phyloP scores from a whole-genome alignment of 2,329 filamentous ascomycete genomes.

The Xylariales sp. region DNA sequence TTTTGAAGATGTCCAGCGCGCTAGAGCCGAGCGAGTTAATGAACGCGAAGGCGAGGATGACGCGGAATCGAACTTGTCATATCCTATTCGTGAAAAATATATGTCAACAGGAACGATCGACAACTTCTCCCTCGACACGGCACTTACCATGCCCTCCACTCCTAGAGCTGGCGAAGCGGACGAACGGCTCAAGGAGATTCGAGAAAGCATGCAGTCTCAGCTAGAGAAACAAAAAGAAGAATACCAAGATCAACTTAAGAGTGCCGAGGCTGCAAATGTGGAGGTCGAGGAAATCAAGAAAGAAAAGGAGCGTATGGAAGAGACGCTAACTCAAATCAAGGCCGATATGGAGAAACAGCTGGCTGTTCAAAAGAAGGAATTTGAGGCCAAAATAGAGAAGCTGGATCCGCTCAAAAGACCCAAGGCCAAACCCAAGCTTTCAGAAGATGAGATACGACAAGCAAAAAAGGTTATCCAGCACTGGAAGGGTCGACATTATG shows the following conservation, averaged over 20 bases:
- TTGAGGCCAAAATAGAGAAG: conserved; percentile 84
- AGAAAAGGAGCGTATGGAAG: conserved; percentile 88
- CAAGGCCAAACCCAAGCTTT: conserved; percentile 72
- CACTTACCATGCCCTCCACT: conserved; percentile 92
- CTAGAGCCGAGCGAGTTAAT: conserved; percentile 79
- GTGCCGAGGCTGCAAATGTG: conserved; percentile 77
- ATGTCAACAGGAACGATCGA: conserved; percentile 94
- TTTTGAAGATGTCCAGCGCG: conserved; percentile 92
- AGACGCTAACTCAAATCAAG: conserved; percentile 80
- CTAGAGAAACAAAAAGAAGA: conserved; percentile 87
- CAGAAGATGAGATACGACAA: conserved; percentile 76
- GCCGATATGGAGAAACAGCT: conserved; percentile 90
- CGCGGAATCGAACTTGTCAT: conserved; percentile 88
- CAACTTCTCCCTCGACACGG: conserved; percentile 95
- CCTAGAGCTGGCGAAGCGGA: conserved; percentile 83
- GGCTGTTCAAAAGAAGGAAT: conserved; percentile 83
- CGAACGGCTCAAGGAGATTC: conserved; percentile 77
- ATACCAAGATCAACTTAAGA: conserved; percentile 81
- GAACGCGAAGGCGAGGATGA: conserved; percentile 87
- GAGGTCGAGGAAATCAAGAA: conserved; percentile 86
- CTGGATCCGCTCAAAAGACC: conserved; percentile 73
- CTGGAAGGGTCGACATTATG: conserved; percentile 88
- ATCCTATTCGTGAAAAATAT: conserved; percentile 91
- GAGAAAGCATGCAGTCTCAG: conserved; percentile 85
- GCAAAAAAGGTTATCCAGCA: conserved; percentile 75